phyloP scores from a whole-genome alignment of 495 filamentous ascomycete species.

The Lindgomyces ingoldianus region DNA sequence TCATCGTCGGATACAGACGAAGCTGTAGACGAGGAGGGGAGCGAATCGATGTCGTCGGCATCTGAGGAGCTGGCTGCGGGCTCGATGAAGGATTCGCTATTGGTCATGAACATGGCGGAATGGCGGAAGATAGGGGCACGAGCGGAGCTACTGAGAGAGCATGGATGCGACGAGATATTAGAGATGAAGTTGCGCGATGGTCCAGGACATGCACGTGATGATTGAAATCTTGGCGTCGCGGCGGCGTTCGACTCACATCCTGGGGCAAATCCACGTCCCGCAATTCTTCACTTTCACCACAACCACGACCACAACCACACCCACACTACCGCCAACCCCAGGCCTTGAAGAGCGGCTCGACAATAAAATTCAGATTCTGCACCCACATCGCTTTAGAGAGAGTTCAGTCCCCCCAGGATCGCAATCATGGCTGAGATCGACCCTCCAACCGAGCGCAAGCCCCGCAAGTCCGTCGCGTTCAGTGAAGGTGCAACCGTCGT shows the following conservation, averaged over 20 bases:
- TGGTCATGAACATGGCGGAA: conserved; percentile 29
- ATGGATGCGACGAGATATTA: neutral
- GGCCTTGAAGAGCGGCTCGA: too few species aligned
- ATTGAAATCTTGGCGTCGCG: too few species aligned
- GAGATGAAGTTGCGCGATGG: neutral
- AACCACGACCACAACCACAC: neutral
- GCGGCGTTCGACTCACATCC: neutral
- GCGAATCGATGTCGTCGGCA: conserved; percentile 71
- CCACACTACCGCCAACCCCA: neutral
- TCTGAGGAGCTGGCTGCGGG: conserved; percentile 45
- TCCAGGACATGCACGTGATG: too few species aligned
- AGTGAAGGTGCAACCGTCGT: conserved; percentile 80
- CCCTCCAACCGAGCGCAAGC: conserved; percentile 52
- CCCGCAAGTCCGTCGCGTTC: conserved; percentile 90
- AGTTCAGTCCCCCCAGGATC: neutral
- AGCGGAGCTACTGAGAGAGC: neutral
- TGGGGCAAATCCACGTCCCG: too few species aligned
- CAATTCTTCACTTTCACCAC: neutral
- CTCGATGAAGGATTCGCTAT: conserved; percentile 35
- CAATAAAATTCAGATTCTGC: too few species aligned
- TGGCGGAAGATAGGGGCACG: neutral
- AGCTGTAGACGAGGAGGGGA: conserved; percentile 71
- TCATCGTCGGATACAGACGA: conserved; percentile 51
- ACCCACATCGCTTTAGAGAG: neutral
- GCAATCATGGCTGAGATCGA: conserved; percentile 51